Percentiles rank a stretch among this genome's conserved stretches.
phyloP scores from a whole-genome alignment of 768 basidiomycete species.

The Podaxis rugospora region DNA sequence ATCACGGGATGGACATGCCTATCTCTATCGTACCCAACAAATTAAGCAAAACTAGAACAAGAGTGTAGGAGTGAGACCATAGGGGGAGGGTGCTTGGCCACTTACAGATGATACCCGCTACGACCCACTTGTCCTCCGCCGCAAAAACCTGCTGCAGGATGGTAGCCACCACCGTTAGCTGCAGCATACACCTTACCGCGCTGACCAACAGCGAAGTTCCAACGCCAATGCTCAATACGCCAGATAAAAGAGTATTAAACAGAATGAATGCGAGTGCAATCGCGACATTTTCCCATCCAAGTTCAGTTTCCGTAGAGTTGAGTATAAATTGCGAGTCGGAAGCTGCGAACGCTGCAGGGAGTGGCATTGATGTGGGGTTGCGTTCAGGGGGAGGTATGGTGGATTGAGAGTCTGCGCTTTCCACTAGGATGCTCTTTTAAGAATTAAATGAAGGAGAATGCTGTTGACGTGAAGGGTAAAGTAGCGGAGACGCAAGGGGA shows the following conservation, averaged over 20 bases:
- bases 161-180: constrained; percentile 70
- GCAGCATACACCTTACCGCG: constrained; percentile 69
- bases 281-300: constrained; percentile 73
- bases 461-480: neutral
- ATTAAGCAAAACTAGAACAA: constrained; percentile 56
- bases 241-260: constrained; percentile 66
- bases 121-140: constrained; percentile 68
- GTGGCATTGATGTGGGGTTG: neutral
- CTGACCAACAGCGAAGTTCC: constrained; percentile 65
- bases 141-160: constrained; percentile 73
- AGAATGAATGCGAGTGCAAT: constrained; percentile 73
- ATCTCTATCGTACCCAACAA: constrained; percentile 75
- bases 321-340: neutral
- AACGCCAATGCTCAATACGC: constrained; percentile 60
- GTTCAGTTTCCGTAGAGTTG: constrained; percentile 12
- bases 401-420: neutral
- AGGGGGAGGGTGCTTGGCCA: constrained; percentile 12
- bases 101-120: constrained; percentile 70
- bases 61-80: neutral
- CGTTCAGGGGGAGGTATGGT: neutral
- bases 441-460: neutral
- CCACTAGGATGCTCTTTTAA: neutral
- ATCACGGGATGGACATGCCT: constrained; percentile 39
- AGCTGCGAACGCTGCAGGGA: neutral
- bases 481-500: neutral